phyloP scores from a whole-genome alignment of 2,329 filamentous ascomycete species.

The Ceratocystis eucalypticola region DNA sequence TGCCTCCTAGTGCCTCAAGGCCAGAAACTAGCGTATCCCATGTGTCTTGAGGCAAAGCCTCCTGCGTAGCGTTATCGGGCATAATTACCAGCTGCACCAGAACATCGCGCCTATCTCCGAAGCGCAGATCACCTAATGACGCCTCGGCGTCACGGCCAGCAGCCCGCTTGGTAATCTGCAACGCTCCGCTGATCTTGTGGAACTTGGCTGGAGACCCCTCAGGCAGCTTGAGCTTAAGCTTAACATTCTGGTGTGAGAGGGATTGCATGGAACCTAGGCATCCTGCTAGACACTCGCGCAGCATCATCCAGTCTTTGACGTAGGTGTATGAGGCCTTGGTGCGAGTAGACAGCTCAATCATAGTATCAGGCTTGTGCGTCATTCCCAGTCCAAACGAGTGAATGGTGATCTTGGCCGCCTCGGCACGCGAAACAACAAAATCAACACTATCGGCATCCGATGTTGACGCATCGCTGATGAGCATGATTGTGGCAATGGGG shows the following conservation, averaged over 20 bases:
- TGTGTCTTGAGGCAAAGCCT: constrained; percentile 78
- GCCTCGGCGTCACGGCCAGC: constrained; percentile 91
- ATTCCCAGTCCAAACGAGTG: constrained; percentile 93
- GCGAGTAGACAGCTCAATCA: constrained; percentile 90
- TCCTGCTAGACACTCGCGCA: constrained; percentile 86
- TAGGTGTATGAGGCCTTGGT: constrained; percentile 97
- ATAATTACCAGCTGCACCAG: constrained; percentile 87
- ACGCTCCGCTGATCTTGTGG: constrained; percentile 90
- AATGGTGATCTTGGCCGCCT: constrained; percentile 93
- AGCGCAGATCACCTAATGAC: constrained; percentile 77
- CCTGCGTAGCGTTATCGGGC: constrained; percentile 69
- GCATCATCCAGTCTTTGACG: constrained; percentile 99
- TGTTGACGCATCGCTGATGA: constrained; percentile 94
- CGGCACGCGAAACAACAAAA: constrained; percentile 90
- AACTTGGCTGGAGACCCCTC: constrained; percentile 97
- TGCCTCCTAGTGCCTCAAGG: constrained; percentile 79
- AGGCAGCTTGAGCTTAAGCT: constrained; percentile 81
- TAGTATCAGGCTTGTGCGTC: constrained; percentile 95
- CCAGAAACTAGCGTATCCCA: constrained; percentile 98
- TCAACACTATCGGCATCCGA: constrained; percentile 91
- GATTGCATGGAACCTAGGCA: constrained; percentile 86
- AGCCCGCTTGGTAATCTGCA: constrained; percentile 92
- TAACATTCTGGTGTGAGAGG: constrained; percentile 95
- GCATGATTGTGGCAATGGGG: constrained; percentile 82
- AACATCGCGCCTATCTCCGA: constrained; percentile 88